Evolutionary conservation across 768 basidiomycete genomes (phyloP), one percentile per base, ranked within the genome.

Genomic region (Agaricus blazei): DNA sequence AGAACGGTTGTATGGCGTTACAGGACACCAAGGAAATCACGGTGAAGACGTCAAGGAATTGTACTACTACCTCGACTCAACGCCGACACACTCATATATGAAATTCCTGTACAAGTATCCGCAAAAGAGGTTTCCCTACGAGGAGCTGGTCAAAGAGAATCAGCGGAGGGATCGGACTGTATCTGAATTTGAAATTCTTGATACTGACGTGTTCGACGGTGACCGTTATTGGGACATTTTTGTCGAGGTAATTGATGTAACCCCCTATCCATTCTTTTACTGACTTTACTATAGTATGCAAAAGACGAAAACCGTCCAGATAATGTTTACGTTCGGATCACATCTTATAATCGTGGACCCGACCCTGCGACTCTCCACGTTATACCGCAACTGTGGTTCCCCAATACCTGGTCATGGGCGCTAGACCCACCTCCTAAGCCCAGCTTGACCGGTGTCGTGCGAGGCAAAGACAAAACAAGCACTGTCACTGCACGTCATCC

Each of bases 71-170:
- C 82, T 99, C 58, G 97, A 98, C 69, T 96, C 93, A 37, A 98
- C 97, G 1, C 97, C 97, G 37, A 98, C 97, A 1, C 97, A 99
- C 65, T 97, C 95, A 5, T 99, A 98, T 80, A 98, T 99, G 97
- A 99, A 99, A 70, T 98, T 92, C 71, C 74, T 98, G 54, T 99
- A 99, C 83, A 99, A 99, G 69, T 99, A 99, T 63, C 95, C 97
- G 11, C 97, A 99, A 68, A 77, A 84, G 63, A 76, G 79, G 34
- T 99, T 81, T 70, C 97, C 97, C 1, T 99, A 99, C 70, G 95
- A 98, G 65, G 83, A 96, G 58, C 83, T 99, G 52, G 88, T 97
- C 11, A 71, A 76, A 45, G 94, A 99, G 73, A 95, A 87, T 66
- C 74, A 82, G 64, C 81, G 87, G 61, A 80, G 97, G 46, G 82